These are phyloP conservation scores for Spiraea crenata DNA, from an alignment of 331 rosid species.

Conservation along the genomic window DNA sequence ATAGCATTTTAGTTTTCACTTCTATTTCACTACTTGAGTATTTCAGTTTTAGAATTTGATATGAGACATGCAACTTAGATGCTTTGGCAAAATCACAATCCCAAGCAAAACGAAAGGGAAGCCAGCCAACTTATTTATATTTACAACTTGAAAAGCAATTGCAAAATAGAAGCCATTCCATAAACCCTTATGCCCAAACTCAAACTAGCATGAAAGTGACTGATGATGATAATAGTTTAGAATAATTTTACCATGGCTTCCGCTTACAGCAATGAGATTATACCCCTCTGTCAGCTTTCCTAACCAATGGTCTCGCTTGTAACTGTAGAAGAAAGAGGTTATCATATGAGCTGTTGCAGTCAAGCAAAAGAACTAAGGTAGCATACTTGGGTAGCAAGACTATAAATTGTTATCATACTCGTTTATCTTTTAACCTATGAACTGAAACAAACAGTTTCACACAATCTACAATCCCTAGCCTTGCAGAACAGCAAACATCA, in stretches of 20 bases:
- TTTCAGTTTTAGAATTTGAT: background rate
- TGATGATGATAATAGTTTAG: background rate
- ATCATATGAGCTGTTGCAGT: background rate
- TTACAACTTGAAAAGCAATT: background rate
- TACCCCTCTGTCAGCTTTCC: constrained; percentile 25
- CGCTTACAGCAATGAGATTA: constrained; percentile 38
- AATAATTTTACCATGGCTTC: constrained; percentile 30
- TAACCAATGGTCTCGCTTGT: constrained; percentile 31
- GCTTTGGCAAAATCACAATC: background rate
- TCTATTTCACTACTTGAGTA: background rate
- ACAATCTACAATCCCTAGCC: background rate
- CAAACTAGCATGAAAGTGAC: background rate
- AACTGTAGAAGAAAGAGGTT: constrained; percentile 14
- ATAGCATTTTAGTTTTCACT: background rate
- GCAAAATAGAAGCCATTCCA: background rate
- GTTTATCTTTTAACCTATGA: background rate
- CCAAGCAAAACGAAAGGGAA: background rate
- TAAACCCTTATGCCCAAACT: background rate
- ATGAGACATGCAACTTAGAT: background rate
- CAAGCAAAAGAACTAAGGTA: background rate
- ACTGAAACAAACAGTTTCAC: background rate
- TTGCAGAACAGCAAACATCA: background rate
- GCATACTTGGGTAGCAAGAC: background rate
- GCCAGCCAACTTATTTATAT: background rate
- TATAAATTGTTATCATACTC: background rate